Evolutionary conservation across 176 grass and related monocot species (phyloP), one percentile per base, ranked within the genome.

Genomic region (Avena atlantica): DNA sequence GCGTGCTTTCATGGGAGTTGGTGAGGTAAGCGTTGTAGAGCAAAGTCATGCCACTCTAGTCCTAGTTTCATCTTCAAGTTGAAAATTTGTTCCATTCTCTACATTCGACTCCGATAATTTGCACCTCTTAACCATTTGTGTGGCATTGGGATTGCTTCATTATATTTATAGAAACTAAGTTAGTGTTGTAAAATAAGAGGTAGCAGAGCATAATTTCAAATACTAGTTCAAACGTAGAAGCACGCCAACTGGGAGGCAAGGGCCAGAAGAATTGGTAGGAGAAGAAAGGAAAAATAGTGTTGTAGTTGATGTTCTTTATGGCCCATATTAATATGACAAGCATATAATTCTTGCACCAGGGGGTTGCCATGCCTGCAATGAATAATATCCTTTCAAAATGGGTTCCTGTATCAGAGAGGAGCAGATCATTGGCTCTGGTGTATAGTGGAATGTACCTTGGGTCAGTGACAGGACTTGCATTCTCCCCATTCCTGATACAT

Each of bases 401-500:
- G 96, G 78, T 98, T 79, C 93, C 96, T 34, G 86, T 98, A 81
- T 91, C 93, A 70, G 96, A 98, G 81, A 92, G 96, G 51, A 98
- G 96, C 87, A 95, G 93, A 88, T 93, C 96, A 29, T 78, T 98
- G 27, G 57, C 93, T 78, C 86, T 98, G 25, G 96, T 98, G 36
- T 98, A 98, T 81, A 98, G 93, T 89, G 96, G 96, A 68, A 98
- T 98, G 96, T 98, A 98, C 74, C 86, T 95, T 69, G 96, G 96
- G 17, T 98, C 96, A 29, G 96, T 98, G 75, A 98, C 93, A 51
- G 96, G 96, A 42, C 90, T 98, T 24, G 90, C 96, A n/a, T 95
- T 95, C 85, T 98, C 96, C 59, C 96, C 96, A 25, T 94, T 95
- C 31, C 87, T 98, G 78, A 95, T 98, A 76, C 92, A 98, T 84